Evolutionary conservation across 768 basidiomycete species (phyloP), one percentile per base, ranked within the genome.

Genomic region (Terana coerulea): DNA sequence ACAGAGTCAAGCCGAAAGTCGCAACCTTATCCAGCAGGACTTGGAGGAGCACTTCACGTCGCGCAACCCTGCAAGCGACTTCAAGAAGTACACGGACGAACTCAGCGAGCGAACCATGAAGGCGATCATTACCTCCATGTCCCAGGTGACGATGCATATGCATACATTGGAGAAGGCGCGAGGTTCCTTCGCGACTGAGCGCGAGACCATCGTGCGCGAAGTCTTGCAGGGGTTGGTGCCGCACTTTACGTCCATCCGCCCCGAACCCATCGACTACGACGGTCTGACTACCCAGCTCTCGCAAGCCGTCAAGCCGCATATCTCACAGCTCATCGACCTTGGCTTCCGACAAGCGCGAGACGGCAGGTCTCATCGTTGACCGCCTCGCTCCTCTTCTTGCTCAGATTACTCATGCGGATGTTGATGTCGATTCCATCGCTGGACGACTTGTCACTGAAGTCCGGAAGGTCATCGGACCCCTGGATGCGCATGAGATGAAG

Each of bases 331-430:
- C 53, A 93, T 93, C 55, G 91, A 93, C 63, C 77, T 93, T 43
- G 85, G n/a, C 91, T 24, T 90, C 88, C 0, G 91, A 93, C 64
- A 93, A 93, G 65, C 79, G 88, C 30, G 91, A 93, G 67, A 93
- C 91, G 3, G 91, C 91, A 3, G 75, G 78, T 6, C 77, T 93
- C 35, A 93, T 93, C 52, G 80, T 91, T 25, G 79, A 91, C 46
- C 72, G 78, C 19, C 77, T 93, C 33, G 51, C 83, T 5, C 91
- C 91, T 9, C 63, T 88, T 49, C 60, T 92, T 15, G 83, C 83
- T 44, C 29, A 46, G 17, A 21, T 46, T 21, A n/a, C n/a, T n/a
- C n/a, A n/a, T n/a, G 61, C 74, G 24, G 56, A 65, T 19, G 35
- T 75, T 29, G 83, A 91, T 59, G 74, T 75, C 1, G 76, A 81